phyloP scores from a whole-genome alignment of 768 basidiomycete genomes.

The Lyophyllum decastes region DNA sequence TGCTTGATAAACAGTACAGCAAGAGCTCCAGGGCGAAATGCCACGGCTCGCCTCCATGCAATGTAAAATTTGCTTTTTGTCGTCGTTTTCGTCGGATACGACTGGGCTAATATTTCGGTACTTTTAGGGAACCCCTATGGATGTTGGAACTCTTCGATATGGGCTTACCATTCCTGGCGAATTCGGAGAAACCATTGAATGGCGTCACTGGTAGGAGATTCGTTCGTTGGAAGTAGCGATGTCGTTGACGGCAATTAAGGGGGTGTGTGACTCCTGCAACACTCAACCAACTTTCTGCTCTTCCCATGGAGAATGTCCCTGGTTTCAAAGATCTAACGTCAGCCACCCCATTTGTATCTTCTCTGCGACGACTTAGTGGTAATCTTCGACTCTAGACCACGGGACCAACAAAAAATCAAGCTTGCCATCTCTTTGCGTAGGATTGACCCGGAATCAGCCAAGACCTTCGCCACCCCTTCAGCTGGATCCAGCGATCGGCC shows the following conservation, averaged over 20 bases:
- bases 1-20: conserved; percentile 54
- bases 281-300: conserved; percentile 47
- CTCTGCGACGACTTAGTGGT: not conserved
- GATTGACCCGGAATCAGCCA: conserved; percentile 54
- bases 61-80: conserved; percentile 29
- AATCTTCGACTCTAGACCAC: conserved; percentile 26
- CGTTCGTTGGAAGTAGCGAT: not conserved
- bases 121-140: conserved; percentile 45
- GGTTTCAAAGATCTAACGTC: conserved; percentile 59
- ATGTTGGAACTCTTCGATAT: conserved; percentile 65
- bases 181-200: conserved; percentile 66
- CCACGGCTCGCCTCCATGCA: conserved; percentile 63
- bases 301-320: conserved; percentile 39
- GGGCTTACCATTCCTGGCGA: conserved; percentile 46
- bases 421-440: conserved; percentile 54
- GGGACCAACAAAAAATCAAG: conserved; percentile 66
- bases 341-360: conserved; percentile 14
- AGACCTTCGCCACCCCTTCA: conserved; percentile 5
- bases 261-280: conserved; percentile 69
- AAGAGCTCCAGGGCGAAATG: conserved; percentile 71
- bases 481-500: conserved; percentile 16
- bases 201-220: conserved; percentile 70
- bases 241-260: conserved; percentile 39
- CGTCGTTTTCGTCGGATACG: not conserved
- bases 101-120: not conserved